phyloP scores from a whole-genome alignment of 2,329 filamentous ascomycete genomes.

The Fusarium chlamydosporum region DNA sequence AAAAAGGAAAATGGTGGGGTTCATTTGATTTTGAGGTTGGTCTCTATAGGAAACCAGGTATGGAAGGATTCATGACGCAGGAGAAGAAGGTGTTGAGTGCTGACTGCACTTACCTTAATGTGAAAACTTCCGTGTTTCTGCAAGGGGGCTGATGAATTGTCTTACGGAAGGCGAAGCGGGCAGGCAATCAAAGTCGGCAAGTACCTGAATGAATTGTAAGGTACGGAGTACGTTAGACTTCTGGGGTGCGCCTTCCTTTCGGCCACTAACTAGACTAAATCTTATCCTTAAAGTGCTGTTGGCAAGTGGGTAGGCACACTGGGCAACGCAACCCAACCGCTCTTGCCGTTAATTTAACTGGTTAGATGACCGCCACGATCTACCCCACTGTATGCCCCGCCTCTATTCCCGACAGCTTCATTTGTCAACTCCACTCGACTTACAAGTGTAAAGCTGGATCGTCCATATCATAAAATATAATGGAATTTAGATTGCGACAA shows the following conservation, averaged over 20 bases:
- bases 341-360: slow-evolving; percentile 4
- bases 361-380: slow-evolving; percentile 17
- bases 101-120: slow-evolving; percentile 4
- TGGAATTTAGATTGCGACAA: slow-evolving; percentile 7
- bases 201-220: slow-evolving; percentile 5
- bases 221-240: slow-evolving; percentile 35
- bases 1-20: slow-evolving; percentile 6
- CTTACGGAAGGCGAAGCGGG: slow-evolving; percentile 6
- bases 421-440: slow-evolving; percentile 15
- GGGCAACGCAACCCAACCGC: no score
- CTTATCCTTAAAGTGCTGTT: slow-evolving; percentile 22
- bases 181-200: slow-evolving; percentile 5
- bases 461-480: slow-evolving; percentile 7
- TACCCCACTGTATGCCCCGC: slow-evolving; percentile 21
- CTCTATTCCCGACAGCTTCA: slow-evolving; percentile 26
- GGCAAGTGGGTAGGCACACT: neutral
- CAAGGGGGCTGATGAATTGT: slow-evolving; percentile 10
- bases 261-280: slow-evolving; percentile 43
- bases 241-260: slow-evolving; percentile 22
- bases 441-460: slow-evolving; percentile 17
- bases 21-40: slow-evolving; percentile 1
- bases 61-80: slow-evolving; percentile 12
- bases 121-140: slow-evolving; percentile 5
- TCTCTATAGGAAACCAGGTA: slow-evolving; percentile 5
- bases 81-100: slow-evolving; percentile 4